Base-by-base conservation (phyloP, 495 filamentous ascomycete species). In the Penicillium ochrochloron region DNA sequence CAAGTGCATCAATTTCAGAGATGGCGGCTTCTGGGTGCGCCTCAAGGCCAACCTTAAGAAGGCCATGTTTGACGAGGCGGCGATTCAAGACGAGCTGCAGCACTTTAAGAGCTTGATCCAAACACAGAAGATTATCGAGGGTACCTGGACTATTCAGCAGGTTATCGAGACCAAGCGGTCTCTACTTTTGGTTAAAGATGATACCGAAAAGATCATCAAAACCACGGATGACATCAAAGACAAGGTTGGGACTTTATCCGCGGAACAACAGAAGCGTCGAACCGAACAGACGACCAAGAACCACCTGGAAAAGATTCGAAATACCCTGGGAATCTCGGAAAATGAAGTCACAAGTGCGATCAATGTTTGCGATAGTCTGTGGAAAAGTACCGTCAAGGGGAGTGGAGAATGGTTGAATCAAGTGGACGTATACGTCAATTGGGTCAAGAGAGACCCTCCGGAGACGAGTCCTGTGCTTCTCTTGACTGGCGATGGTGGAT, bases 51-150 rank as follows among this genome's bases (percentile, higher is more conserved):
- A 48, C 42, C 19, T 48, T 0, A 48, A 48, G n/a, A 48, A 48
- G 6, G n/a, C 42, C 42, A 48, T 48, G 42, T 48, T 48, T 48
- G 42, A 48, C 42, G 42, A 48, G 42, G 42, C 42, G 42, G 42
- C 42, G 2, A 48, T 48, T 23, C 42, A 48, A 48, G 42, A 23
- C 21, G 42, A 48, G 21, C 42, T 48, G 19, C 17, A 8, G 6
- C 42, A 48, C 3, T 48, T 48, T 7, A 48, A 48, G 9, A 23
- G 21, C 21, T 23, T 48, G 42, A 48, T 48, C 23, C 42, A 48
- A 48, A 48, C 42, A 3, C 42, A 48, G 42, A 48, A 48, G 42
- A 12, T 48, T 10, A 48, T 48, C 12, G 42, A 48, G n/a, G 42
- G 42, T 15, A 48, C 42, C 19, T 48, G 42, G 42, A 48, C 42